Evolutionary conservation across 2,329 filamentous ascomycete species (phyloP).

Genomic region (Trichoderma oligosporum): DNA sequence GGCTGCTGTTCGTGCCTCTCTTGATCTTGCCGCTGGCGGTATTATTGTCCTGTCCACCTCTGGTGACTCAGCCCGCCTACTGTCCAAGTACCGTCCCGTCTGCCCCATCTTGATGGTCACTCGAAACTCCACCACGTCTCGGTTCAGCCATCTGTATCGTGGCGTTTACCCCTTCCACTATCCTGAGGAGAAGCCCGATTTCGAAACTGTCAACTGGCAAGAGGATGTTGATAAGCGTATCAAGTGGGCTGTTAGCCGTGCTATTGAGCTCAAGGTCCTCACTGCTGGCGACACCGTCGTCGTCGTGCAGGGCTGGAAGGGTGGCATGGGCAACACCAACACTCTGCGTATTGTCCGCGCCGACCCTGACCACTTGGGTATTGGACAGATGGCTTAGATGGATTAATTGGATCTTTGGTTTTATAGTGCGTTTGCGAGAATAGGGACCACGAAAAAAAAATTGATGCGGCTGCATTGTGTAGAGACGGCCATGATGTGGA

Average conservation of each 20-base stretch:
- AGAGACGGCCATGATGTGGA: conserved; percentile 22
- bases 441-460: conserved; percentile 19
- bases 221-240: conserved; percentile 97
- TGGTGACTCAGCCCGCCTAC: conserved; percentile 86
- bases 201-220: conserved; percentile 90
- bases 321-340: conserved; percentile 89
- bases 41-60: conserved; percentile 96
- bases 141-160: conserved; percentile 93
- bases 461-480: conserved; percentile 30
- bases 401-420: background rate
- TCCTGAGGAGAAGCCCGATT: conserved; percentile 90
- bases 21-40: conserved; percentile 93
- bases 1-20: conserved; percentile 89
- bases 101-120: conserved; percentile 99
- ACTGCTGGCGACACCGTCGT: conserved; percentile 70
- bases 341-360: conserved; percentile 65
- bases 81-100: conserved; percentile 97
- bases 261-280: conserved; percentile 75
- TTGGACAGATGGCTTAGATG: conserved; percentile 41
- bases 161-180: conserved; percentile 98
- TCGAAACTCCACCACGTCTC: conserved; percentile 74
- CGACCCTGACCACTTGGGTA: conserved; percentile 55
- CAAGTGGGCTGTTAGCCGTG: conserved; percentile 91
- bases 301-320: conserved; percentile 87
- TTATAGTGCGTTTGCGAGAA: conserved; percentile 10